These are phyloP conservation scores for Gentiana dahurica DNA, from an alignment of 257 asterid genomes.

Conservation along the genomic window DNA sequence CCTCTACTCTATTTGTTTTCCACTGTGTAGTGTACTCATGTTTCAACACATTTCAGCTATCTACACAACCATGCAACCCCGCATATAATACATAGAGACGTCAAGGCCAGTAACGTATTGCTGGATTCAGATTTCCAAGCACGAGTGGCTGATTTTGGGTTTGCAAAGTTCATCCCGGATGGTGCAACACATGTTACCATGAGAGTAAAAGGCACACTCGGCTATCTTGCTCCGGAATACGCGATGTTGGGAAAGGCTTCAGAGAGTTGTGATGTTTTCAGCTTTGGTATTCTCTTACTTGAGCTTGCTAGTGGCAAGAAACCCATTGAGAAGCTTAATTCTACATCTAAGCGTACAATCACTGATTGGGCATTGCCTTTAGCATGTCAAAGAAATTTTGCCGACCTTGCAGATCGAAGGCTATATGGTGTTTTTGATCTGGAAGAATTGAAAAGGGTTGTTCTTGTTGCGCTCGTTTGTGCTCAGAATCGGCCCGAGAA, in stretches of 20 bases:
- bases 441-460: conserved; percentile 17
- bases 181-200: conserved; percentile 22
- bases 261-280: conserved; percentile 20
- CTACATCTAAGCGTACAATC: conserved; percentile 12
- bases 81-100: conserved; percentile 17
- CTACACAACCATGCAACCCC: conserved; percentile 18
- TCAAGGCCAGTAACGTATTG: conserved; percentile 18
- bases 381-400: conserved; percentile 10
- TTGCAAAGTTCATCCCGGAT: conserved; percentile 18
- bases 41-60: conserved; percentile 8
- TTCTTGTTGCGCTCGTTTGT: conserved; percentile 12
- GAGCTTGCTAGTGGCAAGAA: conserved; percentile 19
- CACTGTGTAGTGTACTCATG: neutral
- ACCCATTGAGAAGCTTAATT: conserved; percentile 11
- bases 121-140: conserved; percentile 17
- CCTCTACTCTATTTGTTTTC: neutral
- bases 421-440: conserved; percentile 9
- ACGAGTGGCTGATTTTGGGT: conserved; percentile 22
- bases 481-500: conserved; percentile 17
- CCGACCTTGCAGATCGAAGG: conserved; percentile 14
- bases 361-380: conserved; percentile 21
- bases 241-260: conserved; percentile 21
- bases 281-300: conserved; percentile 20
- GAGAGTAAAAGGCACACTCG: conserved; percentile 13
- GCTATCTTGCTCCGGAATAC: conserved; percentile 2